Conservation (phyloP, 805 yeast genomes). For the Grigorovia transvaalensis region DNA sequence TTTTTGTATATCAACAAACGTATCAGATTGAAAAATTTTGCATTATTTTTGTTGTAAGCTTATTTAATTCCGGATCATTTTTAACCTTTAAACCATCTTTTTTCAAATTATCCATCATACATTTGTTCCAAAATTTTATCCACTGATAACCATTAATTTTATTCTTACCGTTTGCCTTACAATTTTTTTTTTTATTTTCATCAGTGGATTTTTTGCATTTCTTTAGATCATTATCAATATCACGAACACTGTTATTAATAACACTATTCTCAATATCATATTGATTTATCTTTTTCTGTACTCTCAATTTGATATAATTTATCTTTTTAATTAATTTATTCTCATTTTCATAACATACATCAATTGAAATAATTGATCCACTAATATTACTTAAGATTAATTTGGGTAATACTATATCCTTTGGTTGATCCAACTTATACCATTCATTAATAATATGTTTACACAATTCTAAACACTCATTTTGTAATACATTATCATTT, state of each 20-base stretch:
- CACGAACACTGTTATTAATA: background rate
- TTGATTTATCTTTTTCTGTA: background rate
- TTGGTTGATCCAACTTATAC: slow-evolving; percentile 1
- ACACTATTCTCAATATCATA: background rate
- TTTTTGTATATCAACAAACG: background rate
- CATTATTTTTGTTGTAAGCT: background rate
- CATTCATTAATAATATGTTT: slow-evolving; percentile 8
- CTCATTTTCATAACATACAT: slow-evolving; percentile 4
- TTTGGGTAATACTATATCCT: slow-evolving; percentile 3
- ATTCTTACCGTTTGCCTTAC: too few relatives aligned
- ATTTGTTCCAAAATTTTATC: background rate
- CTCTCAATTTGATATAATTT: slow-evolving; percentile 10
- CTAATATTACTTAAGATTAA: slow-evolving; percentile 4
- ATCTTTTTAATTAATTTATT: slow-evolving; percentile 8
- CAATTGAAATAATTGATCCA: slow-evolving; percentile 4
- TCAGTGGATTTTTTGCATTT: too few relatives aligned
- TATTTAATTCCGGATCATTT: background rate
- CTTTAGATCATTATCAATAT: background rate
- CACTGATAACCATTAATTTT: background rate
- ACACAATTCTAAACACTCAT: slow-evolving; percentile 5
- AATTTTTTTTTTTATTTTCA: background rate
- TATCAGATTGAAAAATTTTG: background rate
- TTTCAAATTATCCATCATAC: background rate
- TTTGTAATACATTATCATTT: slow-evolving; percentile 16
- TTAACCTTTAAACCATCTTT: background rate